Base-by-base conservation (phyloP, 2,329 filamentous ascomycete species). In the Monilinia polystroma region DNA sequence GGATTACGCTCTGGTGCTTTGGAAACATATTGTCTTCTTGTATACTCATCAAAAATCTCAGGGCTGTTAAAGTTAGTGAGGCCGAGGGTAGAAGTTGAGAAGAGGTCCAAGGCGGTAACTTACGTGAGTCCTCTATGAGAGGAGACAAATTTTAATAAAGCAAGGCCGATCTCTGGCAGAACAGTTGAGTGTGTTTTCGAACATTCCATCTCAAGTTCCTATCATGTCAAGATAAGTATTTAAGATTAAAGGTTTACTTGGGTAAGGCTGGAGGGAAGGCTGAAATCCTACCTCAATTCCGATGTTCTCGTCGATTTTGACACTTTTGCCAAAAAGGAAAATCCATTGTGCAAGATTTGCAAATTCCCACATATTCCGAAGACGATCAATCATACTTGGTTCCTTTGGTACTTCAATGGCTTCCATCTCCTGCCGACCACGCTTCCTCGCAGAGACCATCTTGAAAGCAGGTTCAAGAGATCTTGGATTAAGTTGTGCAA, bases 291-390 rank as follows among this genome's bases (percentile, higher is more conserved):
- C 95, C 81, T 98, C 93, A 71, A 97, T 90, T 75, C 94, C 92
- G 70, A 97, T 84, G 75, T 90, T 88, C 70, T 96, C 90, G 73
- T 95, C 90, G 71, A 98, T 91, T 80, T 96, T 97, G 77, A 96
- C 88, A 54, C 88, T 88, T 74, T 90, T 88, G 69, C 94, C 93
- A 78, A 99, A 99, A 52, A 94, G 86, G 77, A 89, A 91, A 69
- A 98, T 91, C 85, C 93, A 99, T 79, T 99, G 94, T 80, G 90
- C 93, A 10, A 98, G 81, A 75, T 93, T 94, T 69, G 94, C 92
- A 79, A 98, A 97, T 78, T 97, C 91, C 93, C 94, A 98, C 84
- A 91, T 93, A 76, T 91, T 95, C 70, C 94, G 87, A 72, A 98
- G 85, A 71, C 84, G 87, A 67, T 87, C 81, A 38, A 96, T 81